These are phyloP conservation scores for Salvia miltiorrhiza DNA, from an alignment of 257 asterid species.

Conservation along the genomic window DNA sequence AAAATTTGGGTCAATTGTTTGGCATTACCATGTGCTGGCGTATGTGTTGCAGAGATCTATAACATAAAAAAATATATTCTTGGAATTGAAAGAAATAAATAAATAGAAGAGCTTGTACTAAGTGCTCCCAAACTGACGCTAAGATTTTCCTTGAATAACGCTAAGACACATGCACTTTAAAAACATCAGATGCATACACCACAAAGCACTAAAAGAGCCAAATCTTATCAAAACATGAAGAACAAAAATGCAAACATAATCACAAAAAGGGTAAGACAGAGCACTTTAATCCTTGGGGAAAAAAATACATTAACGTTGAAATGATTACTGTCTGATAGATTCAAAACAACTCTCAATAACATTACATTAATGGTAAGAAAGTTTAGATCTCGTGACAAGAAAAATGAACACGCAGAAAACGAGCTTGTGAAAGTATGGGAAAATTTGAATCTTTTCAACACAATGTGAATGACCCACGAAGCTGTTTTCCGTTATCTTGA, in stretches of 20 bases:
- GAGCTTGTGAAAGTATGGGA: background rate
- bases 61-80: conserved; percentile 30
- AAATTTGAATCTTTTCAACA: background rate
- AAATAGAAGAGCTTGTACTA: conserved; percentile 21
- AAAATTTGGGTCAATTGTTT: conserved; percentile 38
- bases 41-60: conserved; percentile 48
- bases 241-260: conserved; percentile 30
- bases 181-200: conserved; percentile 37
- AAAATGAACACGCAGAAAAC: background rate
- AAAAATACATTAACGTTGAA: conserved; percentile 39
- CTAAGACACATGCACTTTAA: conserved; percentile 45
- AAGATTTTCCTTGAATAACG: conserved; percentile 42
- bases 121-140: conserved; percentile 30
- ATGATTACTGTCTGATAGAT: conserved; percentile 21
- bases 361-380: conserved; percentile 8
- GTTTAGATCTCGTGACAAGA: conserved; percentile 25
- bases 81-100: conserved; percentile 32
- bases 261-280: conserved; percentile 35
- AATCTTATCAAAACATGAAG: conserved; percentile 19
- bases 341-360: conserved; percentile 1
- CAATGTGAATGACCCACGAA: conserved; percentile 14
- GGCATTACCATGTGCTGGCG: conserved; percentile 54
- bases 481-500: background rate
- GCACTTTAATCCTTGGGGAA: conserved; percentile 32
- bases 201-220: conserved; percentile 17